These are phyloP conservation scores for Solanum corneliomulleri DNA, from an alignment of 257 asterid genomes.

Conservation along the genomic window DNA sequence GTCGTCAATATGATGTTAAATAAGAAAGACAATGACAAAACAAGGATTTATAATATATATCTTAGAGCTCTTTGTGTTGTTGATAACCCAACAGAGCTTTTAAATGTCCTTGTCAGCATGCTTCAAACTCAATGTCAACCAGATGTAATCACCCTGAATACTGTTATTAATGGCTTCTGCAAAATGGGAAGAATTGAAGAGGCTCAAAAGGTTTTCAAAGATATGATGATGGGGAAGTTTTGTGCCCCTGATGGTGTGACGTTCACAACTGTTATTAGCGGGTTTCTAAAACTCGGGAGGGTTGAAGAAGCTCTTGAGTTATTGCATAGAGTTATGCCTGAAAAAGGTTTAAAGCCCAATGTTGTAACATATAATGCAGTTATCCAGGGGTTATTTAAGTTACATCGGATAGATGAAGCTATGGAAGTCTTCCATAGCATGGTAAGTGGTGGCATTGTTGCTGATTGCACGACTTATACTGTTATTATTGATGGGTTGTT, in stretches of 20 bases:
- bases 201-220: slow-evolving; percentile 52
- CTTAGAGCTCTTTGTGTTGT: slow-evolving; percentile 65
- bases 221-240: slow-evolving; percentile 66
- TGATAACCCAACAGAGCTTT: slow-evolving; percentile 68
- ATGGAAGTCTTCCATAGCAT: slow-evolving; percentile 42
- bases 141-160: slow-evolving; percentile 65
- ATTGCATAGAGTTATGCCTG: slow-evolving; percentile 47
- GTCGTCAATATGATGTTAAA: slow-evolving; percentile 51
- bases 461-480: slow-evolving; percentile 59
- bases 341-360: slow-evolving; percentile 40
- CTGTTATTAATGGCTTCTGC: slow-evolving; percentile 75
- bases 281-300: slow-evolving; percentile 44
- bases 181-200: slow-evolving; percentile 58
- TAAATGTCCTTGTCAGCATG: slow-evolving; percentile 66
- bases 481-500: slow-evolving; percentile 56
- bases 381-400: slow-evolving; percentile 57
- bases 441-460: slow-evolving; percentile 24
- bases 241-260: slow-evolving; percentile 72
- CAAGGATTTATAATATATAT: slow-evolving; percentile 74
- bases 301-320: slow-evolving; percentile 46
- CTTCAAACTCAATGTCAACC: slow-evolving; percentile 69
- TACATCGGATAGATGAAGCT: slow-evolving; percentile 45
- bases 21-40: slow-evolving; percentile 27
- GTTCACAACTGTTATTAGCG: slow-evolving; percentile 51
- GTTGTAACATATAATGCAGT: slow-evolving; percentile 61